Base-by-base conservation (phyloP, 208 protist species). In the Tetramitus jugosus region DNA sequence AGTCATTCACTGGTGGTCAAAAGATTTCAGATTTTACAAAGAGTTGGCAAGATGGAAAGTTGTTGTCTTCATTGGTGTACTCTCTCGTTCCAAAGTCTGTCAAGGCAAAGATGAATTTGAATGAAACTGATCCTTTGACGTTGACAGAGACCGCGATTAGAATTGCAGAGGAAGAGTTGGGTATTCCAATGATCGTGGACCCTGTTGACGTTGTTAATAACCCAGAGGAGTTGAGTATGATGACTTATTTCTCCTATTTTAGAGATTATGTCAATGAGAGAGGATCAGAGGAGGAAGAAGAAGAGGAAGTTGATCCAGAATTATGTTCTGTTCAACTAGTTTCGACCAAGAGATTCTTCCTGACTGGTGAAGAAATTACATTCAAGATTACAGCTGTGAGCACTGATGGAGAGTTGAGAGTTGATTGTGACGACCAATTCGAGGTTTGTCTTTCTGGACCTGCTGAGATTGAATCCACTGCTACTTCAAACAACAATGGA, bases 201-300 rank as follows among this genome's bases (percentile, higher is more conserved):
- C 46, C 69, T 43, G 69, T 61, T 20, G 69, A 76, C 31, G 31
- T 76, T 8, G 43, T 23, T 43, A 20, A 20, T 29, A 31, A n/a
- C 6, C 69, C 69, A 31, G 69, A 76, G 17, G 69, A 76, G 31
- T 52, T 76, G 10, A 42, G n/a, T 43, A 40, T 60, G 1, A 76
- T 76, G 69, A 76, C 69, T 17, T 76, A 76, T 43, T 42, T 76
- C 31, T 76, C 69, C 10, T 76, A 60, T 31, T 76, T 76, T 52
- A 76, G 69, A 76, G 69, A 76, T 43, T 76, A 76, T 43, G 45
- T 61, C 0, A 35, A 20, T 17, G 14, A 65, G 35, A 68, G n/a
- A 3, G 29, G 29, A 26, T 29, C 13, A 29, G 42, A 68, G 62
- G 29, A 23, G 35, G n/a, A 29, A 29, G 42, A 42, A 7, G 7